These are phyloP conservation scores for Rhizopus sp. DNA, from an alignment of 371 early-diverging fungal species.

Conservation along the genomic window DNA sequence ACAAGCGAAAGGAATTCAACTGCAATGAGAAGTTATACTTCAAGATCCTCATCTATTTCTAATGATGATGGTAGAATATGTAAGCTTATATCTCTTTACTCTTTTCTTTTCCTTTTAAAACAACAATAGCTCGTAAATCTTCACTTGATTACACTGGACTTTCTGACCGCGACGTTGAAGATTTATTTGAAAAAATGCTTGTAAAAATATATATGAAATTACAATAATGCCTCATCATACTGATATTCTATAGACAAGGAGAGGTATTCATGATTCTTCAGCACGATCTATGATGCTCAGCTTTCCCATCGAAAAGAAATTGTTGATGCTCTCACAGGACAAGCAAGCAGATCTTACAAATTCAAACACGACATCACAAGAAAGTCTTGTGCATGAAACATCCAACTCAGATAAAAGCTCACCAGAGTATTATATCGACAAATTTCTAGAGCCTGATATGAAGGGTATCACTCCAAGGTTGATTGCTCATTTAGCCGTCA, in stretches of 20 bases:
- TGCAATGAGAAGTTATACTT: constrained; percentile 16
- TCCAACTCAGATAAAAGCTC: constrained; percentile 56
- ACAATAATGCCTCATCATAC: not conserved
- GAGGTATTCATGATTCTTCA: constrained; percentile 48
- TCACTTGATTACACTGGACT: constrained; percentile 20
- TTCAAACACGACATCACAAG: constrained; percentile 20
- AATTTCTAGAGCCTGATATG: constrained; percentile 61
- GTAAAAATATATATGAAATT: constrained; percentile 22
- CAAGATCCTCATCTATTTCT: constrained; percentile 28
- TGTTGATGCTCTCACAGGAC: constrained; percentile 56
- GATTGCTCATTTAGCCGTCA: constrained; percentile 64
- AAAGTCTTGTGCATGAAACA: constrained; percentile 15
- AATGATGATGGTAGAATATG: constrained; percentile 17
- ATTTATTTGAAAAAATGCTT: constrained; percentile 55
- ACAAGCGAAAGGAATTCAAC: constrained; percentile 19
- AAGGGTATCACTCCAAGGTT: constrained; percentile 59
- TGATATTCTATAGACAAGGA: constrained; percentile 34
- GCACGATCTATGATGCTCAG: constrained; percentile 42
- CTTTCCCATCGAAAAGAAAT: constrained; percentile 51
- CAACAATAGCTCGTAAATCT: constrained; percentile 15
- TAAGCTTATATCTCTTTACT: constrained; percentile 1
- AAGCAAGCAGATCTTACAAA: constrained; percentile 37
- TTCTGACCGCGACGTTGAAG: constrained; percentile 37
- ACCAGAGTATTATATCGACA: constrained; percentile 67
- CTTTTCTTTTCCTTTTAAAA: not conserved